phyloP scores from a whole-genome alignment of 164 flowering plant species.

The Tetrastigma voinierianum region DNA sequence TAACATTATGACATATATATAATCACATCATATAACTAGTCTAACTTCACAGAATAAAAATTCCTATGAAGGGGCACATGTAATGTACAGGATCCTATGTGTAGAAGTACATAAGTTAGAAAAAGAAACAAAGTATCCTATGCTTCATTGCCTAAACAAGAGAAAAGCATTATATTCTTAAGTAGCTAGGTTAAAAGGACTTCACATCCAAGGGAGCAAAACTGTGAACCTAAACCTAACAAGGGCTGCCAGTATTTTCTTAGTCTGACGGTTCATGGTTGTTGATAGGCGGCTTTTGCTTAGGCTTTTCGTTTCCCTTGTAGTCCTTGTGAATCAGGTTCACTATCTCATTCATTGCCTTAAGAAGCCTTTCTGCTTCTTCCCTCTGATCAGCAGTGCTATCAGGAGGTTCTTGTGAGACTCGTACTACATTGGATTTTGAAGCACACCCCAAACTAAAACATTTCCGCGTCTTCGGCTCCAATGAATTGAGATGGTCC shows the following conservation, averaged over 20 bases:
- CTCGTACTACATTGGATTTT: constrained; percentile 4
- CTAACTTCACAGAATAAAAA: neutral
- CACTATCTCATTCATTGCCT: constrained; percentile 35
- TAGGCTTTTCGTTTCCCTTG: constrained; percentile 27
- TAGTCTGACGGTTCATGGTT: constrained; percentile 37
- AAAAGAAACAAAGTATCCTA: neutral
- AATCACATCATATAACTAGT: neutral
- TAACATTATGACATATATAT: neutral
- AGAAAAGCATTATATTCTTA: too few relatives aligned
- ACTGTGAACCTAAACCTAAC: too few relatives aligned
- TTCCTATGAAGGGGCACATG: neutral
- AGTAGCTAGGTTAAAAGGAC: too few relatives aligned
- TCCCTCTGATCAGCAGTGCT: constrained; percentile 5
- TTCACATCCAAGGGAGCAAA: too few relatives aligned
- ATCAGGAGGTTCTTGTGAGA: neutral
- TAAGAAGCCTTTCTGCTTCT: constrained; percentile 23
- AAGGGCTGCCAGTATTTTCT: neutral
- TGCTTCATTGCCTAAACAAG: neutral
- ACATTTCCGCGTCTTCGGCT: constrained; percentile 11
- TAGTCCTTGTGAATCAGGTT: constrained; percentile 50
- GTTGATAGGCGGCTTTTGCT: constrained; percentile 49
- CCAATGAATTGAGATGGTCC: constrained; percentile 8
- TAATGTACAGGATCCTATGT: neutral
- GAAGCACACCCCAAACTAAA: constrained; percentile 6
- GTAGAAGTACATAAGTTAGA: neutral